Evolutionary conservation across 192 early-diverging fungal species (phyloP).

Genomic region (Neocallimastix lanati): DNA sequence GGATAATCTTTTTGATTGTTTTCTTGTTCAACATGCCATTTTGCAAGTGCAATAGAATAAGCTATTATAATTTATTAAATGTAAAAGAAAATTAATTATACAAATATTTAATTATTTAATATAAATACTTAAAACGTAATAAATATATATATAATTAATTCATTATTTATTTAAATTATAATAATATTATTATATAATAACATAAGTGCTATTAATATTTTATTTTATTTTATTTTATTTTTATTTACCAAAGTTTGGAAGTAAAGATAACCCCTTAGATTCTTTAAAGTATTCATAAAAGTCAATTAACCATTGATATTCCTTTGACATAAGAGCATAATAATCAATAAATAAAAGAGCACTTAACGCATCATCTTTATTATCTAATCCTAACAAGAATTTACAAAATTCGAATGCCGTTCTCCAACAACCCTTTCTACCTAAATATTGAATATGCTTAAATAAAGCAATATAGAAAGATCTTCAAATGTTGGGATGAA

Average conservation of each 20-base stretch:
- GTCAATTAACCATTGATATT: slow-evolving; percentile 39
- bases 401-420: slow-evolving; percentile 83
- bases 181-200: no score
- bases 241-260: not conserved
- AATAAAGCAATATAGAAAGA: slow-evolving; percentile 63
- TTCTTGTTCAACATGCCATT: slow-evolving; percentile 48
- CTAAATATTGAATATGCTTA: slow-evolving; percentile 65
- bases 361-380: slow-evolving; percentile 54
- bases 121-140: no score
- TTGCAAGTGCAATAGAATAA: slow-evolving; percentile 55
- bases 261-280: not conserved
- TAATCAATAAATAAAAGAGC: slow-evolving; percentile 64
- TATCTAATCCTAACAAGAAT: slow-evolving; percentile 51
- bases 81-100: slow-evolving; percentile 16
- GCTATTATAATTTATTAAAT: slow-evolving; percentile 46
- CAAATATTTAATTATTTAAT: slow-evolving; percentile 18
- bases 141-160: no score
- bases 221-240: not conserved
- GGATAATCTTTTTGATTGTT: slow-evolving; percentile 3
- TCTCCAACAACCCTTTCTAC: slow-evolving; percentile 80
- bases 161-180: no score
- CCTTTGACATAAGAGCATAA: slow-evolving; percentile 58
- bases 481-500: slow-evolving; percentile 3
- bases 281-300: slow-evolving; percentile 5
- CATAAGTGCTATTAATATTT: no score